Conservation (phyloP, 768 basidiomycete genomes). For the Leucogyrophana mollusca region DNA sequence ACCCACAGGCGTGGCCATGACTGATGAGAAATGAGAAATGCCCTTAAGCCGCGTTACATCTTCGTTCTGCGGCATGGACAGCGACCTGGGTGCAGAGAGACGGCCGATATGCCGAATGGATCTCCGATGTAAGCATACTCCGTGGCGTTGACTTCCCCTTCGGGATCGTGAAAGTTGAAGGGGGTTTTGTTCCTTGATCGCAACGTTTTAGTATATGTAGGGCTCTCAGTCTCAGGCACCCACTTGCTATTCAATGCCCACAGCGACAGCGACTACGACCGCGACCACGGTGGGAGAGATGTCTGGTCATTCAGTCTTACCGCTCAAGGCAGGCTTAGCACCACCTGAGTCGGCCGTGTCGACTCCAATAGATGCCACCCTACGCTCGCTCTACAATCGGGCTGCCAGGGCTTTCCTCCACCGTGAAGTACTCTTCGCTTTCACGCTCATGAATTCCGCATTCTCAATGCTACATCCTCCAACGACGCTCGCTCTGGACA, state of each 20-base stretch:
- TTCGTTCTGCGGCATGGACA: not conserved
- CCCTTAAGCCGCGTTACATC: not conserved
- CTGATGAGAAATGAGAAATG: too few species aligned
- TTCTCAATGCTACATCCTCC: constrained; percentile 58
- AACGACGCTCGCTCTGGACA: constrained; percentile 30
- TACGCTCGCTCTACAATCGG: constrained; percentile 73
- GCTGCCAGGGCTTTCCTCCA: constrained; percentile 79
- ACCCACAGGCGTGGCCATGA: too few species aligned
- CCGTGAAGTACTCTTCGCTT: constrained; percentile 65
- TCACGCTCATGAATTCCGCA: constrained; percentile 65
- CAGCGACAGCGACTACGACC: constrained; percentile 44
- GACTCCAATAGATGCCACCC: constrained; percentile 43
- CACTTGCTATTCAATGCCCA: too few species aligned
- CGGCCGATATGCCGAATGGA: not conserved
- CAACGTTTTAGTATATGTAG: too few species aligned
- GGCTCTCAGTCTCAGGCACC: too few species aligned
- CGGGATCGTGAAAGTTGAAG: too few species aligned
- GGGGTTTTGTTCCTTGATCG: too few species aligned
- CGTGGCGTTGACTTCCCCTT: too few species aligned
- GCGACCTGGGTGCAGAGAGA: not conserved
- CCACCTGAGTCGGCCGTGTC: constrained; percentile 7
- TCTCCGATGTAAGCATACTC: too few species aligned
- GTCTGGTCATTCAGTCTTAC: constrained; percentile 22
- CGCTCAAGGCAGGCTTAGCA: constrained; percentile 34
- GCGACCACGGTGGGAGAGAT: constrained; percentile 17